These are phyloP conservation scores for Plantago coronopus DNA, from an alignment of 305 asterid species.

Conservation along the genomic window DNA sequence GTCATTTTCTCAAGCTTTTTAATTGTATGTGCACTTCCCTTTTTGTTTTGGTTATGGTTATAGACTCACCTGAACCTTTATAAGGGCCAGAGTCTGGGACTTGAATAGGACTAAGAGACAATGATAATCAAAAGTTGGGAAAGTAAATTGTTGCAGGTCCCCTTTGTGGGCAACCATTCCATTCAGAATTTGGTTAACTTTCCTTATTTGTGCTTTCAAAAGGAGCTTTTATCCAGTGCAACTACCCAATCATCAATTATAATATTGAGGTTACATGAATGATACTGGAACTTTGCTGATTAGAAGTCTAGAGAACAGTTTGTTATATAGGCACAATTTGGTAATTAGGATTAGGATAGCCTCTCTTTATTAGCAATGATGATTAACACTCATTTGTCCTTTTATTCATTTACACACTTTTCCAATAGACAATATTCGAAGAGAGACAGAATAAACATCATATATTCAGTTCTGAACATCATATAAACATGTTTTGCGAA, in stretches of 20 bases:
- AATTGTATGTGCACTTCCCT: not conserved
- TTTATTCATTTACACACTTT: too few species aligned
- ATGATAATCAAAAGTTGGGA: conserved; percentile 33
- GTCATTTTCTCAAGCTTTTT: conserved; percentile 33
- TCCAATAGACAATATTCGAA: too few species aligned
- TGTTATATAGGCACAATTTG: too few species aligned
- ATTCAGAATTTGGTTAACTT: conserved; percentile 52
- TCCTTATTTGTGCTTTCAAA: conserved; percentile 34
- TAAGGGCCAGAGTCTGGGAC: conserved; percentile 25
- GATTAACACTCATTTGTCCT: not conserved
- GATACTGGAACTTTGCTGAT: too few species aligned
- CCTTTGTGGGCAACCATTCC: conserved; percentile 67
- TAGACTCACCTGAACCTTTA: conserved; percentile 9
- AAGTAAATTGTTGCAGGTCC: conserved; percentile 54
- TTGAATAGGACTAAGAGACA: conserved; percentile 29
- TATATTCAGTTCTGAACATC: too few species aligned
- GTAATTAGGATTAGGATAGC: too few species aligned
- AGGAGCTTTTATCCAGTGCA: conserved; percentile 29
- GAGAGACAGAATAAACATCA: too few species aligned
- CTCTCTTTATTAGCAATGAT: too few species aligned
- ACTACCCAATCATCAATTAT: conserved; percentile 30
- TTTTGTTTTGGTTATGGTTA: conserved; percentile 14
- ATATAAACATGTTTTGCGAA: too few species aligned
- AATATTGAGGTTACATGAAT: conserved; percentile 9
- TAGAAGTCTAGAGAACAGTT: too few species aligned